Evolutionary conservation across 768 basidiomycete genomes (phyloP), one percentile per base, ranked within the genome.

Genomic region (Piloderma croceum): DNA sequence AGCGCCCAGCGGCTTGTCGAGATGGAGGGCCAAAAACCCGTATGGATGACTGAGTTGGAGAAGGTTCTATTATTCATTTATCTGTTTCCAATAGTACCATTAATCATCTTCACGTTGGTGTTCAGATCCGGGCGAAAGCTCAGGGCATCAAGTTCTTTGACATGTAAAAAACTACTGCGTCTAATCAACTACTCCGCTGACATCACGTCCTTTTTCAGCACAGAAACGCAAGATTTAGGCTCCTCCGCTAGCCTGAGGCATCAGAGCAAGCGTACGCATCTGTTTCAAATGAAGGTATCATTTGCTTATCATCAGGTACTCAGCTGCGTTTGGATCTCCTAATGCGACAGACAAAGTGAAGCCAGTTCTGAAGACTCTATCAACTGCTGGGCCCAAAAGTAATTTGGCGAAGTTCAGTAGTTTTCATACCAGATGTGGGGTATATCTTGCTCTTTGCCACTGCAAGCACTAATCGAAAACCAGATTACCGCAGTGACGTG

Each of bases 31-130:
- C 66, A 79, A 53, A 66, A 67, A 9, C 83, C 88, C 3, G 73
- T 83, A 38, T 84, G 79, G 83, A 83, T 91, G 67, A 77, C 90
- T 11, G 92, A 96, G 62, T 63, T 85, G n/a, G 83, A 92, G 51
- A 96, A 94, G 81, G 86, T 84, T 22, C 7, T 49, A 31, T 38
- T 9, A 13, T 27, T 43, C 20, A 9, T 22, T 46, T 18, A 35
- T 6, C 44, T 40, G 7, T 23, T 31, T 24, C 20, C 27, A 36
- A 38, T 24, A 27, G 23, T 36, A 21, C 35, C 19, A 34, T 35
- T 36, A 17, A 39, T 13, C 34, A 23, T 45, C 44, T 38, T 47
- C 43, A 35, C 46, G 24, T 38, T 41, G 31, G 10, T 23, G 24
- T 44, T 21, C 49, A 90, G 89, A 83, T 93, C 45, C 67, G 78